These are phyloP conservation scores for Pleurotus ostreatus DNA, from an alignment of 768 basidiomycete genomes.

Conservation along the genomic window DNA sequence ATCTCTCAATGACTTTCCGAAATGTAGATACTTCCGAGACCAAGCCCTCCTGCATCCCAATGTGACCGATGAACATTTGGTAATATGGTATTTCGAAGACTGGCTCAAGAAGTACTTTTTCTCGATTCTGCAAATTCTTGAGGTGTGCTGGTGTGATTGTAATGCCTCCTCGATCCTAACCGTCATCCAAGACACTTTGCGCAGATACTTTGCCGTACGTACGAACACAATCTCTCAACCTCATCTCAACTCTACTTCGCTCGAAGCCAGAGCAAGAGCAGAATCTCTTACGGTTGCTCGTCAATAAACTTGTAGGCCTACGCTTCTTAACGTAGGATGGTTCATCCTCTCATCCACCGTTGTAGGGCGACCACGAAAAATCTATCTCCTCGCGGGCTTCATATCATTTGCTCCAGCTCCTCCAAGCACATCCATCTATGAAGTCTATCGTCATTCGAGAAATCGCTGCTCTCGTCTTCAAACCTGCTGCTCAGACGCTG, in stretches of 20 bases:
- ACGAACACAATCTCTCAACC: slow-evolving; percentile 75
- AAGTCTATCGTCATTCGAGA: slow-evolving; percentile 87
- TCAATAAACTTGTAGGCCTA: slow-evolving; percentile 78
- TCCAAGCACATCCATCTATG: slow-evolving; percentile 92
- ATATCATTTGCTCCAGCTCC: slow-evolving; percentile 81
- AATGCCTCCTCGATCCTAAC: background rate
- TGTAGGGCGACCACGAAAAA: slow-evolving; percentile 85
- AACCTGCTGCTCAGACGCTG: slow-evolving; percentile 34
- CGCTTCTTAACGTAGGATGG: no score
- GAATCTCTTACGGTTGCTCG: slow-evolving; percentile 86
- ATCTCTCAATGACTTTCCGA: background rate
- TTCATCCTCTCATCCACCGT: no score
- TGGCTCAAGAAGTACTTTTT: slow-evolving; percentile 99
- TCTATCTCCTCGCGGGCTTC: slow-evolving; percentile 87
- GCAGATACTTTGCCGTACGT: slow-evolving; percentile 87
- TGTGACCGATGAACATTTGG: slow-evolving; percentile 66
- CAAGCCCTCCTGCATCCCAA: slow-evolving; percentile 67
- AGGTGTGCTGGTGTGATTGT: slow-evolving; percentile 43
- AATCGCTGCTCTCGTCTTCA: slow-evolving; percentile 73
- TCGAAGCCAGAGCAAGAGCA: slow-evolving; percentile 97
- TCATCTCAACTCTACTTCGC: slow-evolving; percentile 76
- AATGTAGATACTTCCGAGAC: slow-evolving; percentile 83
- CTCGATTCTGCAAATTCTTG: slow-evolving; percentile 82
- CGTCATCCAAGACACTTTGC: slow-evolving; percentile 56
- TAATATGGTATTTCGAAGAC: slow-evolving; percentile 93